Evolutionary conservation across 331 rosid genomes (phyloP).

Genomic region (Rosa hybrid): DNA sequence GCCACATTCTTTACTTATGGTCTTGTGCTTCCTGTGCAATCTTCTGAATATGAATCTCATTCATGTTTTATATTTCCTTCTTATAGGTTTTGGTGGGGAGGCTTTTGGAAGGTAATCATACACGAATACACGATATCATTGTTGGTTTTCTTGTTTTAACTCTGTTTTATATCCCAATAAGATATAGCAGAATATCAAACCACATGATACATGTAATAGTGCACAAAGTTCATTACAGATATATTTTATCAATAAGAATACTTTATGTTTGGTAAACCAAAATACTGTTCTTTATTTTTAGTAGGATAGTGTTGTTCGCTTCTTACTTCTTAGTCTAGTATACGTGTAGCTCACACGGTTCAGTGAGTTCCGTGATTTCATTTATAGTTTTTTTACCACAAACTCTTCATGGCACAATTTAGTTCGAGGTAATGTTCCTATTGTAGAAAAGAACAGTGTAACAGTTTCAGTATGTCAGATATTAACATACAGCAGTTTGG

Average conservation of each 20-base stretch:
- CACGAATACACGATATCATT: not conserved
- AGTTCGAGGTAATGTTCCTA: not conserved
- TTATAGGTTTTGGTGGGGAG: constrained; percentile 97
- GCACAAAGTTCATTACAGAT: not conserved
- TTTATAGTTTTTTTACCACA: not conserved
- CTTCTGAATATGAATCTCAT: constrained; percentile 26
- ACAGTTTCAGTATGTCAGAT: not conserved
- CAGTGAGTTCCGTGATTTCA: constrained; percentile 9
- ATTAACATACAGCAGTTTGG: not conserved
- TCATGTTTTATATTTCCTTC: constrained; percentile 29
- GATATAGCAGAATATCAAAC: not conserved
- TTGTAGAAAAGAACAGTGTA: not conserved
- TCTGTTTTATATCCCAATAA: not conserved
- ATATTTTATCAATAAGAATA: not conserved
- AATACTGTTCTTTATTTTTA: not conserved
- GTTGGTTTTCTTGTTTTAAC: not conserved
- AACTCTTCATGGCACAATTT: not conserved
- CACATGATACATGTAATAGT: not conserved
- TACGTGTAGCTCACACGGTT: not conserved
- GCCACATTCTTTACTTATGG: not conserved
- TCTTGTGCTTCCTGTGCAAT: constrained; percentile 15
- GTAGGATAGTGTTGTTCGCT: not conserved
- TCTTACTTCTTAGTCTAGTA: not conserved
- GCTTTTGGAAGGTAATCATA: constrained; percentile 80
- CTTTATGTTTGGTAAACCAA: not conserved